A percentile compares a stretch with the other conserved stretches of the same genome.
Evolutionary conservation across 2,329 filamentous ascomycete genomes (phyloP).

Genomic region (Venturia effusa): DNA sequence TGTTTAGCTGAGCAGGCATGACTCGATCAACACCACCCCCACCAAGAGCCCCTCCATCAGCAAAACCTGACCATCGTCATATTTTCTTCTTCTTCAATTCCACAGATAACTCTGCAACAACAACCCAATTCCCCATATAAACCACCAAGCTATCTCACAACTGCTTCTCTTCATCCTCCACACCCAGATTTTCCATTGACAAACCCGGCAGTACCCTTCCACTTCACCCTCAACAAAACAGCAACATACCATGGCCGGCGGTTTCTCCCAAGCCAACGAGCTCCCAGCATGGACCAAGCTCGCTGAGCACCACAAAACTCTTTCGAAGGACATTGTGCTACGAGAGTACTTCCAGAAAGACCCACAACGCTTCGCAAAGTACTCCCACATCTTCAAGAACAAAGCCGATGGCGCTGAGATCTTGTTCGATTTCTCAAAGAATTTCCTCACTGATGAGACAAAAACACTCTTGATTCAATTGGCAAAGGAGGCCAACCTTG

Average conservation of each 20-base stretch:
- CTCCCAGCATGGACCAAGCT: conserved; percentile 83
- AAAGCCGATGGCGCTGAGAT: conserved; percentile 71
- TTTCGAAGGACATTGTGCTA: conserved; percentile 82
- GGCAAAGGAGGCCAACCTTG: conserved; percentile 79
- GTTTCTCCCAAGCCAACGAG: conserved; percentile 74
- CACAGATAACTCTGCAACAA: background rate
- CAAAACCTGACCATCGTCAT: background rate
- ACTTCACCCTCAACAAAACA: background rate
- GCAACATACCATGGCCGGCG: conserved; percentile 15
- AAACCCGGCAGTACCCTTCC: background rate
- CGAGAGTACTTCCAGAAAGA: conserved; percentile 90
- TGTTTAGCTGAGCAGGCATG: background rate
- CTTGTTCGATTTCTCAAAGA: conserved; percentile 98
- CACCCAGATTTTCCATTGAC: background rate
- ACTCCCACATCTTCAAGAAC: conserved; percentile 76
- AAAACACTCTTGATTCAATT: conserved; percentile 77
- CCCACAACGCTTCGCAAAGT: conserved; percentile 78
- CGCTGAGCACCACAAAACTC: conserved; percentile 75
- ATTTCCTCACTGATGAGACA: conserved; percentile 91
- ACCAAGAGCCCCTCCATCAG: background rate
- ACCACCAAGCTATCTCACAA: background rate
- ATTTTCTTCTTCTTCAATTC: background rate
- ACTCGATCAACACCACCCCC: background rate
- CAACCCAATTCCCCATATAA: background rate
- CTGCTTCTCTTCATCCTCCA: background rate